Conservation (phyloP, 331 rosid species). For the Acacia pycnantha region DNA sequence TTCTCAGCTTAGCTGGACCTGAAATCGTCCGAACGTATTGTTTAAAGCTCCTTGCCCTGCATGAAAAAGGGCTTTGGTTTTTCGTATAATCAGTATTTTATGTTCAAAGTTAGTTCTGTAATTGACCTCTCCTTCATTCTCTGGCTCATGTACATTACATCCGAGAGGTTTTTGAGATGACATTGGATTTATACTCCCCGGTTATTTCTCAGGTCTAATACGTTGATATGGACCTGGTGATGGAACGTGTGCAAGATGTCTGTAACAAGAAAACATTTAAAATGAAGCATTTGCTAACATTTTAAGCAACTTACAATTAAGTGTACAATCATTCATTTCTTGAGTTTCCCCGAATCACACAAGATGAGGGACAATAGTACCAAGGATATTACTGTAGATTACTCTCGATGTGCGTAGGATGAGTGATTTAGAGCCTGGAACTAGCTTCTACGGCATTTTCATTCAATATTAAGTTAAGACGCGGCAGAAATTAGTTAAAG, state of each 20-base stretch:
- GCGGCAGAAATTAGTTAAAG: neutral
- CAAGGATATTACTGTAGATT: neutral
- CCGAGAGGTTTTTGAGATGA: neutral
- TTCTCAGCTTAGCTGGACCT: neutral
- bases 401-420: neutral
- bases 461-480: neutral
- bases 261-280: neutral
- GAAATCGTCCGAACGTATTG: neutral
- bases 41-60: neutral
- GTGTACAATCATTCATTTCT: neutral
- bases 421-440: neutral
- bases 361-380: neutral
- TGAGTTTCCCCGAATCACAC: neutral
- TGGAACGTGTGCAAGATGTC: neutral
- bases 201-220: neutral
- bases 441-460: neutral
- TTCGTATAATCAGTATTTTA: neutral
- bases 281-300: neutral
- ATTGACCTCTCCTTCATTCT: neutral
- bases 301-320: neutral
- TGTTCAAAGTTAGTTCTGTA: neutral
- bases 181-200: neutral
- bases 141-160: neutral
- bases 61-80: neutral
- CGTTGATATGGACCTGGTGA: neutral